Conservation (phyloP, 306 rosid species). For the Notholithocarpus densiflorus region DNA sequence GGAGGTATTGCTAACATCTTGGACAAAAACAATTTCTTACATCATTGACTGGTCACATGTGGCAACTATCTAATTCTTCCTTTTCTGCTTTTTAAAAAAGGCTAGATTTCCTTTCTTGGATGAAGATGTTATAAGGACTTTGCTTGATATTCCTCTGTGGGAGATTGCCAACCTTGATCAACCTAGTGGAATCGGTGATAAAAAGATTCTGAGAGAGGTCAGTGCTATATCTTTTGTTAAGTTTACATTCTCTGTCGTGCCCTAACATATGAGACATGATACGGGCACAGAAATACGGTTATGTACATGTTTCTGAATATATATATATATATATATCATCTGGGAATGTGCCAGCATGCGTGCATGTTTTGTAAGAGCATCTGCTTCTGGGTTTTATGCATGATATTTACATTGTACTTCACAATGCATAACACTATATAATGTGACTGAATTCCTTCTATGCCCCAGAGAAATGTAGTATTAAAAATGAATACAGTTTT, state of each 20-base stretch:
- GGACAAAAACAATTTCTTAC: conserved; percentile 1
- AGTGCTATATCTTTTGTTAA: conserved; percentile 21
- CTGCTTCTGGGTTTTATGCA: neutral
- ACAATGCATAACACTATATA: neutral
- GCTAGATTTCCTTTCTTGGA: conserved; percentile 97
- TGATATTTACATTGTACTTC: neutral
- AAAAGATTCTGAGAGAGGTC: conserved; percentile 90
- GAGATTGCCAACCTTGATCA: conserved; percentile 84
- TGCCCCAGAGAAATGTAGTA: too few relatives aligned
- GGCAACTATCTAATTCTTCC: neutral
- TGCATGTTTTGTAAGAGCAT: neutral
- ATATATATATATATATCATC: neutral
- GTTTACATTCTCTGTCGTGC: conserved; percentile 4
- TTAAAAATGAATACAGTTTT: too few relatives aligned
- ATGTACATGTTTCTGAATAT: neutral
- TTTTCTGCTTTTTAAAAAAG: conserved; percentile 28
- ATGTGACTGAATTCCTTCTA: neutral
- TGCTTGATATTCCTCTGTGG: conserved; percentile 82
- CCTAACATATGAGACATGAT: neutral
- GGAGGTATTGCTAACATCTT: conserved; percentile 60
- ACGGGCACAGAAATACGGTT: neutral
- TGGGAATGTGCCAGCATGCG: neutral
- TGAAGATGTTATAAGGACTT: conserved; percentile 72
- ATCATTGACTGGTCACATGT: conserved; percentile 7
- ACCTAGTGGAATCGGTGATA: conserved; percentile 87